Base-by-base conservation (phyloP, 2,329 filamentous ascomycete genomes). In the Calonectria multiphialidica region DNA sequence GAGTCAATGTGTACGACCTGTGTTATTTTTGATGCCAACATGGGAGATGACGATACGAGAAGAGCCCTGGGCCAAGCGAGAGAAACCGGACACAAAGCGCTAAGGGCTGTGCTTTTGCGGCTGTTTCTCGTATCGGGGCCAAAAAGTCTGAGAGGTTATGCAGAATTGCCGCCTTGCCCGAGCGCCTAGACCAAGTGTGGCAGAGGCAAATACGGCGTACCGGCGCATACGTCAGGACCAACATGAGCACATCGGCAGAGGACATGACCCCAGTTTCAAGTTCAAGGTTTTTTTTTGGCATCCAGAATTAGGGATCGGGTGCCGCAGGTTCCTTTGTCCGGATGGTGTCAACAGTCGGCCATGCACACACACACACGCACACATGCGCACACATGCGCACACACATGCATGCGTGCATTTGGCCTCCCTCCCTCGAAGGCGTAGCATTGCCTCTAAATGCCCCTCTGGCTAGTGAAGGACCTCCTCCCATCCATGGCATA, bases 11-110 rank as follows among this genome's bases (percentile, higher is more conserved):
- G 65, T 68, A 57, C 75, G 64, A 62, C 57, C 47, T 59, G 40
- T 59, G 59, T 57, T 50, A 71, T 53, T 68, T 62, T 61, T 55
- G 66, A 44, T 50, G 61, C 66, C 47, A 68, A 70, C 49, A 68
- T 18, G 66, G 68, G 71, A 73, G 65, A 75, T 70, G 71, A 71
- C 62, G 65, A 73, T 75, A 75, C 73, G 71, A 74, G 73, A 73
- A 49, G 62, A 50, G 44, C 65, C 21, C 59, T 47, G 64, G 66
- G 64, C 59, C 64, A 59, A 68, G 61, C 47, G 53, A 53, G 35
- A 44, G 33, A 44, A 66, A 71, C 49, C 30, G 63, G 66, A 66
- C 59, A 40, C 49, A 59, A 67, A 70, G 49, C 63, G 66, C 62
- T 68, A 67, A 30, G 67, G 49, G 21, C 65, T 57, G 59, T 68